Evolutionary conservation across 176 grass and related monocot genomes (phyloP).

Genomic region (Cenchrus fungigraminus): DNA sequence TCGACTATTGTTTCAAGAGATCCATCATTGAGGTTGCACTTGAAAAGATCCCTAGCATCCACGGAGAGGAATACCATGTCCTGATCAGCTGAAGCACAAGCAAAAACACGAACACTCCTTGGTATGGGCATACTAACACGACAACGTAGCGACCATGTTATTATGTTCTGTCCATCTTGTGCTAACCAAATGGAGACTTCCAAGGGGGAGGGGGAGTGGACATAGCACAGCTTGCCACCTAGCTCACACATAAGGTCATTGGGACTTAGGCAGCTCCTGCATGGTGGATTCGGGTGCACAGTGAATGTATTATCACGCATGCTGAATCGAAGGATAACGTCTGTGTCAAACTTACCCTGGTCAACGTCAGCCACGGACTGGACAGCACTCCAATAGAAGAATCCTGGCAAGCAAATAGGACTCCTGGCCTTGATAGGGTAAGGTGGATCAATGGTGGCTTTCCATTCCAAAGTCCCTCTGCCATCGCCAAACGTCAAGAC

Average conservation of each 20-base stretch:
- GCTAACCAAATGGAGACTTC: neutral
- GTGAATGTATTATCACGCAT: neutral
- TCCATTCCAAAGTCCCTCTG: neutral
- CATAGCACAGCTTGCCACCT: no score
- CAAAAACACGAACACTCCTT: neutral
- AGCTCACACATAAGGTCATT: neutral
- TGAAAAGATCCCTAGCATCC: neutral
- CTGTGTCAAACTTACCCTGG: no score
- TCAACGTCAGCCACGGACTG: neutral
- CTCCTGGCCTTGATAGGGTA: neutral
- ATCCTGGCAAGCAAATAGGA: neutral
- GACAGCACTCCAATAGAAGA: neutral
- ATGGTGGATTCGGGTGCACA: neutral
- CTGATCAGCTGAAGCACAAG: neutral
- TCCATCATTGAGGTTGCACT: neutral
- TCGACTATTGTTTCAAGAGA: neutral
- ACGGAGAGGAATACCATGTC: neutral
- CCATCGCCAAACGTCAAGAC: neutral
- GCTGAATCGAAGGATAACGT: neutral
- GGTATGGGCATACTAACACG: neutral
- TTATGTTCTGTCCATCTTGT: neutral
- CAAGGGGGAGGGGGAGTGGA: neutral
- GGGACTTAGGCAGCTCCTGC: neutral
- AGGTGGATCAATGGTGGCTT: conserved; percentile 17
- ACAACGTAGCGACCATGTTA: neutral